Evolutionary conservation across 1,284 basidiomycete species (phyloP).

Genomic region (Chiua sp.): DNA sequence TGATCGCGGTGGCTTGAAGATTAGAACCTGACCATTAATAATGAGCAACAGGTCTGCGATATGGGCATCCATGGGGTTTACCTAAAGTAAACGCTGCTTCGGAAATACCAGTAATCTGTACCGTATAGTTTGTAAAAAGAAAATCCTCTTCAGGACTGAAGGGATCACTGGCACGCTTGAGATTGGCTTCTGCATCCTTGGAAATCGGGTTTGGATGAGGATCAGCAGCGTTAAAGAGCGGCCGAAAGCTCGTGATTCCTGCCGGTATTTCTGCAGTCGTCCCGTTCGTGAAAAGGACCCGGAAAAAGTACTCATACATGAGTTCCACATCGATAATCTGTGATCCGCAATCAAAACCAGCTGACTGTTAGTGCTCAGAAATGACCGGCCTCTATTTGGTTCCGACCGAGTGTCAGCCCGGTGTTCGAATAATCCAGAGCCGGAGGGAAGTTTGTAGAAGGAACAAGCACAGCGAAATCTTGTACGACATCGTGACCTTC

Average conservation of each 20-base stretch:
- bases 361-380: neutral
- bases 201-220: neutral
- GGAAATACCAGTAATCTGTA: constrained; percentile 4
- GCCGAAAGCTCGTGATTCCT: constrained; percentile 17
- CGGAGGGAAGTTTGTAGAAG: constrained; percentile 12
- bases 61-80: neutral
- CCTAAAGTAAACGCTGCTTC: constrained; percentile 9
- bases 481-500: neutral
- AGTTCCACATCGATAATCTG: constrained; percentile 12
- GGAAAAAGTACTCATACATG: constrained; percentile 16
- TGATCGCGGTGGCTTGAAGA: constrained; percentile 4
- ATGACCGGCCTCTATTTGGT: constrained; percentile 2
- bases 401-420: neutral
- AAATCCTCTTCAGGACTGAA: neutral
- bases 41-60: neutral
- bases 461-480: constrained; percentile 10
- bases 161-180: too few species aligned
- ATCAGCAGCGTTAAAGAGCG: too few species aligned
- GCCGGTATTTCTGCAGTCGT: constrained; percentile 12
- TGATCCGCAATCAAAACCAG: neutral
- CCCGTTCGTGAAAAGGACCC: constrained; percentile 11
- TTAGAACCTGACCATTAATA: neutral
- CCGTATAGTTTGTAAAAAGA: constrained; percentile 1
- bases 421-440: neutral
- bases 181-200: neutral